Percentiles rank a stretch among this genome's conserved stretches.
Conservation (phyloP, 2,329 filamentous ascomycete species). For the Exophiala bonariae region DNA sequence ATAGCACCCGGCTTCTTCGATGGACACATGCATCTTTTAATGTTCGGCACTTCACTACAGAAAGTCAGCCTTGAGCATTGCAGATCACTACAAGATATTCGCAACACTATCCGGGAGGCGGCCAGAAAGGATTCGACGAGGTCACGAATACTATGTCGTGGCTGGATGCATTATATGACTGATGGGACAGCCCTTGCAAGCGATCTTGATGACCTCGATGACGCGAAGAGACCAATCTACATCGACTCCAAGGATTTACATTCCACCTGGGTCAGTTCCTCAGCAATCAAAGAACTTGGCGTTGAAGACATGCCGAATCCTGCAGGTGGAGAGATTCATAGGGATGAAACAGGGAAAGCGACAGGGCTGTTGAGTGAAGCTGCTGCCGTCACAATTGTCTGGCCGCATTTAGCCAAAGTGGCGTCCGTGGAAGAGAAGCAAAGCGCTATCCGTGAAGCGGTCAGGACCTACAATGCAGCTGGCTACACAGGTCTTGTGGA, state of each 20-base stretch:
- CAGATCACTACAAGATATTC: slow-evolving; percentile 45
- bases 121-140: slow-evolving; percentile 41
- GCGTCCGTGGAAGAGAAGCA: slow-evolving; percentile 45
- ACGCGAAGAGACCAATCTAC: slow-evolving; percentile 44
- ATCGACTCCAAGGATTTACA: slow-evolving; percentile 53
- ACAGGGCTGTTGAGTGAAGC: slow-evolving; percentile 50
- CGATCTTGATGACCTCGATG: slow-evolving; percentile 50
- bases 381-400: slow-evolving; percentile 46
- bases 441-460: slow-evolving; percentile 40
- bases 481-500: slow-evolving; percentile 52
- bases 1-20: slow-evolving; percentile 52
- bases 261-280: slow-evolving; percentile 52
- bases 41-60: slow-evolving; percentile 49
- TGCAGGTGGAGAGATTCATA: slow-evolving; percentile 48
- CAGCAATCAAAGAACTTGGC: slow-evolving; percentile 47
- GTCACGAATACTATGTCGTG: slow-evolving; percentile 45
- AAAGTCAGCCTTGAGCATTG: slow-evolving; percentile 47
- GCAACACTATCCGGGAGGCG: slow-evolving; percentile 40
- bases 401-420: slow-evolving; percentile 47
- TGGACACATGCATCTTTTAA: slow-evolving; percentile 51
- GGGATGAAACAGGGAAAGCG: slow-evolving; percentile 44
- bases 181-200: slow-evolving; percentile 44
- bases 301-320: slow-evolving; percentile 42
- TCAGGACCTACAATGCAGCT: slow-evolving; percentile 43
- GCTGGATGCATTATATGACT: slow-evolving; percentile 53